Evolutionary conservation across 2,329 filamentous ascomycete genomes (phyloP).

Genomic region (Botrytis elliptica): DNA sequence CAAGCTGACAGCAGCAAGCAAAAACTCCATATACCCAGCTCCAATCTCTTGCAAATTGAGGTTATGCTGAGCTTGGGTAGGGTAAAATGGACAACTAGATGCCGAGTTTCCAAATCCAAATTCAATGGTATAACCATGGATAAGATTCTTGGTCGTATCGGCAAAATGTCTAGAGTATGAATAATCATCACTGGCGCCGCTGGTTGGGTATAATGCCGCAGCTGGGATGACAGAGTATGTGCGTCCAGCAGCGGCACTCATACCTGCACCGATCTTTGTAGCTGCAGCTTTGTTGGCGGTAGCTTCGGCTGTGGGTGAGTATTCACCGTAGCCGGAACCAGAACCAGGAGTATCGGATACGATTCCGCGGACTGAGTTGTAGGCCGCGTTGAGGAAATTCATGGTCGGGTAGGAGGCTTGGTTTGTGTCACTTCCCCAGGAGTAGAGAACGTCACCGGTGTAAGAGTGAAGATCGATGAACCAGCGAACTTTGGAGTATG

Average conservation of each 20-base stretch:
- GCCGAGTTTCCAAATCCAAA: constrained; percentile 44
- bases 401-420: constrained; percentile 47
- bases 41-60: constrained; percentile 47
- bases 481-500: constrained; percentile 52
- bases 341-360: constrained; percentile 41
- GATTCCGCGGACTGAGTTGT: constrained; percentile 51
- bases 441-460: constrained; percentile 52
- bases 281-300: constrained; percentile 39
- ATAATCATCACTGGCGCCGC: constrained; percentile 49
- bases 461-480: constrained; percentile 59
- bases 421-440: constrained; percentile 56
- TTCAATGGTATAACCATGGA: constrained; percentile 49
- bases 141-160: constrained; percentile 40
- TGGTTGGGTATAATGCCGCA: constrained; percentile 47
- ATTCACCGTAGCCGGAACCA: constrained; percentile 47
- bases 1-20: constrained; percentile 30
- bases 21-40: constrained; percentile 50
- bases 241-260: constrained; percentile 43
- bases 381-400: constrained; percentile 54
- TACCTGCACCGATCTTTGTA: constrained; percentile 41
- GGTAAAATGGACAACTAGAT: constrained; percentile 46
- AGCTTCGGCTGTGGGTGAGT: constrained; percentile 44
- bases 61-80: constrained; percentile 45
- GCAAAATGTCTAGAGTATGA: constrained; percentile 47
- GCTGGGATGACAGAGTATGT: constrained; percentile 44